Conservation (phyloP, 2,329 filamentous ascomycete genomes). For the Zymoseptoria tritici region DNA sequence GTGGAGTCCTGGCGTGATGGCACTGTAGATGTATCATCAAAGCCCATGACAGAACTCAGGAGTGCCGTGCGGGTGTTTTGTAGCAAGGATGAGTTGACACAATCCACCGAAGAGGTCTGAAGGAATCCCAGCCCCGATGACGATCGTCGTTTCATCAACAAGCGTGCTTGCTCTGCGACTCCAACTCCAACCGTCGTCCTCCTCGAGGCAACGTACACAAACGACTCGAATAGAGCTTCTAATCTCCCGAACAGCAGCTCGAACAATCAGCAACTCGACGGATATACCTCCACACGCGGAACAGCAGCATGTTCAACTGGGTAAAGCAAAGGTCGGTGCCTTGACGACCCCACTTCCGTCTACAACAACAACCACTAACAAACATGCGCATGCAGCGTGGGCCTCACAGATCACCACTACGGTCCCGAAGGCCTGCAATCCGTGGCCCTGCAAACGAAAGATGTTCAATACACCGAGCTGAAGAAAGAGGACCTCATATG, state of each 20-base stretch:
- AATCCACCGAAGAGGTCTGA: no score
- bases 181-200: not conserved
- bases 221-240: not conserved
- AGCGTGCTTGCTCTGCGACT: not conserved
- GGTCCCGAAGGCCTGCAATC: conserved; percentile 80
- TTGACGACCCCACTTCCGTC: conserved; percentile 9
- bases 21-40: not conserved
- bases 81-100: not conserved
- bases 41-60: not conserved
- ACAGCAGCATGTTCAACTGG: conserved; percentile 76
- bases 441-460: conserved; percentile 72
- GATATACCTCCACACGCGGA: not conserved
- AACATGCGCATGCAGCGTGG: conserved; percentile 40
- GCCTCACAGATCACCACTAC: conserved; percentile 93
- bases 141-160: not conserved
- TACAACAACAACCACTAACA: conserved; percentile 14
- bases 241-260: not conserved
- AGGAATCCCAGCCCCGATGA: no score
- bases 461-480: conserved; percentile 72
- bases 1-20: not conserved
- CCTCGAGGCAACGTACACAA: not conserved
- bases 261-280: not conserved
- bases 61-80: not conserved
- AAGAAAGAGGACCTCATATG: conserved; percentile 74
- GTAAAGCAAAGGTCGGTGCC: conserved; percentile 75